Evolutionary conservation across 2,329 filamentous ascomycete genomes (phyloP).

Genomic region (Fusarium sterilihyphosum): DNA sequence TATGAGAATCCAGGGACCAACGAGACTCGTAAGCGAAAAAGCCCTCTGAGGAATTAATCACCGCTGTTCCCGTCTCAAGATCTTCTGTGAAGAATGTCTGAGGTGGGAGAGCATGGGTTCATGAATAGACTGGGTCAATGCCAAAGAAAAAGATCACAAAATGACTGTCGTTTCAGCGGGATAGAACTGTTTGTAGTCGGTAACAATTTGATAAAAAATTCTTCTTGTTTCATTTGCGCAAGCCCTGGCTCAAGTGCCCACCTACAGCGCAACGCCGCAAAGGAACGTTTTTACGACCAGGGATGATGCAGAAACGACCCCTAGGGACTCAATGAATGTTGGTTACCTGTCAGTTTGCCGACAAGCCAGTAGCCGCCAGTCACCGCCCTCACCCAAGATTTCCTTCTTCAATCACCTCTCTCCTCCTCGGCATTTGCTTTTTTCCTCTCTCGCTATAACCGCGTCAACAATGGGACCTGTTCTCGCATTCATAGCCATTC

Average conservation of each 20-base stretch:
- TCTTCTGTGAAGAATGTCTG: rapidly evolving
- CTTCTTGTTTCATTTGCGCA: background rate
- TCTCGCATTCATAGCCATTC: background rate
- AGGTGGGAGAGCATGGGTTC: rapidly evolving
- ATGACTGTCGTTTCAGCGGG: rapidly evolving
- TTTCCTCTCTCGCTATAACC: background rate
- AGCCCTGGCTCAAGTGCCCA: background rate
- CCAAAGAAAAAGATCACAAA: rapidly evolving
- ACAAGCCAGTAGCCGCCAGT: background rate
- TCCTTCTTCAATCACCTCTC: background rate
- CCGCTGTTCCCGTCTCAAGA: rapidly evolving
- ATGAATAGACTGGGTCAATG: too few species aligned
- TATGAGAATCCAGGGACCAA: background rate
- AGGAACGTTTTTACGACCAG: background rate
- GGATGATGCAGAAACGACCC: background rate
- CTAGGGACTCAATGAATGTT: background rate
- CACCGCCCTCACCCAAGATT: background rate
- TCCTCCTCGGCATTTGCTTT: background rate
- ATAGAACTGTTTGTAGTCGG: rapidly evolving
- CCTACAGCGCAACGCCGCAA: background rate
- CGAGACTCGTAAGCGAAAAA: background rate
- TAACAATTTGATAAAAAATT: background rate
- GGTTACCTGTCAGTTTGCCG: background rate
- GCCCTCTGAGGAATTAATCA: too few species aligned
- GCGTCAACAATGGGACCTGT: background rate